phyloP scores from a whole-genome alignment of 1,284 basidiomycete species.

The Xerocomus nothofagi region DNA sequence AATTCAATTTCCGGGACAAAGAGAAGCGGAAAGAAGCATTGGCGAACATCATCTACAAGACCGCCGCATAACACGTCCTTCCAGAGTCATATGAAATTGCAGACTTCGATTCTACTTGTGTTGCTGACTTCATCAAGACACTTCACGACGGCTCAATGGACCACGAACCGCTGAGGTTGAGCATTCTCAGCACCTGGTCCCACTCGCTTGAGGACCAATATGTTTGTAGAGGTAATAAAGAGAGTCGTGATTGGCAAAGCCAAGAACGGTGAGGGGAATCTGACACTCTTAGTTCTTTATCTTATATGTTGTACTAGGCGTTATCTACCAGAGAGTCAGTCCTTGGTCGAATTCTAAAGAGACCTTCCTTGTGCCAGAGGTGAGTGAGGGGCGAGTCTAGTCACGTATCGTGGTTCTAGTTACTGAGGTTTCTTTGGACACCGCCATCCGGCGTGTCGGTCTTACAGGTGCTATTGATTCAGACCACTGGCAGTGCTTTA shows the following conservation, averaged over 20 bases:
- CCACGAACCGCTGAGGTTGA: conserved; percentile 55
- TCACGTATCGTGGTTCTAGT: not conserved
- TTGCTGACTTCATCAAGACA: conserved; percentile 56
- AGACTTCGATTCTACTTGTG: conserved; percentile 57
- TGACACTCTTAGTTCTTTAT: not conserved
- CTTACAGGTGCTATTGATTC: conserved; percentile 48
- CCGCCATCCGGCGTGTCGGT: conserved; percentile 56
- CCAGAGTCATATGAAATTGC: conserved; percentile 42
- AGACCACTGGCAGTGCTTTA: conserved; percentile 45
- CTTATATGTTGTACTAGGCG: conserved; percentile 32
- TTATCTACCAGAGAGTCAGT: conserved; percentile 62
- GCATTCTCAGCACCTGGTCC: conserved; percentile 45
- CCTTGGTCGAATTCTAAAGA: conserved; percentile 62
- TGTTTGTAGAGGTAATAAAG: conserved; percentile 50
- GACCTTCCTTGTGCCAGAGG: conserved; percentile 53
- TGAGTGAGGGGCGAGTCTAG: conserved; percentile 39
- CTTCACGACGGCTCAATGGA: conserved; percentile 53
- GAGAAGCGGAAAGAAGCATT: conserved; percentile 53
- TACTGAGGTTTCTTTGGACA: conserved; percentile 39
- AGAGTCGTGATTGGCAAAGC: conserved; percentile 51
- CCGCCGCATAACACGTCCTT: conserved; percentile 66
- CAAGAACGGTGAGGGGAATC: conserved; percentile 49
- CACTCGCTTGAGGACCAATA: conserved; percentile 50
- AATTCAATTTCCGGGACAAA: conserved; percentile 40
- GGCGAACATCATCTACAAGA: conserved; percentile 53